Conservation (phyloP, 257 asterid species). For the Thymus quinquecostatus region DNA sequence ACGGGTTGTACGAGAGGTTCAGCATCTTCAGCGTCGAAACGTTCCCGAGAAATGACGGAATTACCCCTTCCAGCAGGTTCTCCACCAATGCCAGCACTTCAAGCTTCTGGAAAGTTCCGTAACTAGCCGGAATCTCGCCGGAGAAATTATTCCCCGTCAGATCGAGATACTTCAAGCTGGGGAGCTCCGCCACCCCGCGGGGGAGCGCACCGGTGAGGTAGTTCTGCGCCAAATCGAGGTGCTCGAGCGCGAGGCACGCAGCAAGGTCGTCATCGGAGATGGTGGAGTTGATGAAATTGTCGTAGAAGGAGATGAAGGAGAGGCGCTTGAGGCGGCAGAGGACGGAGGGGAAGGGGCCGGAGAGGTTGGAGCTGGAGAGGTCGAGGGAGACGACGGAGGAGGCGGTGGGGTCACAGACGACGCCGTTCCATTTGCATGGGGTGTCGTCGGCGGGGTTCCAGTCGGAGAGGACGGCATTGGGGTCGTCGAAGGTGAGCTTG, state of each 20-base stretch:
- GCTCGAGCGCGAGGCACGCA: constrained; percentile 53
- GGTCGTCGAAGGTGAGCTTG: constrained; percentile 69
- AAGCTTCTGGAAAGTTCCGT: constrained; percentile 64
- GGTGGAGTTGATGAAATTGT: constrained; percentile 67
- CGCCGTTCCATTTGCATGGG: constrained; percentile 80
- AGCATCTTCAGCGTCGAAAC: constrained; percentile 66
- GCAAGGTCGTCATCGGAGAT: constrained; percentile 44
- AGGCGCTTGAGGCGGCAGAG: constrained; percentile 60
- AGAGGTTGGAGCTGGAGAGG: constrained; percentile 67
- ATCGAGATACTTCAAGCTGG: constrained; percentile 64
- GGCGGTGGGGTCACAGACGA: constrained; percentile 50
- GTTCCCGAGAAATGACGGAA: constrained; percentile 71
- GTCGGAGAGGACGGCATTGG: constrained; percentile 54
- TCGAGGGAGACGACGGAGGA: constrained; percentile 59
- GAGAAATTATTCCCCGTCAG: constrained; percentile 84
- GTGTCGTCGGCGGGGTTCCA: constrained; percentile 58
- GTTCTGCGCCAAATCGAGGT: constrained; percentile 78
- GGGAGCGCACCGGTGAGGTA: constrained; percentile 72
- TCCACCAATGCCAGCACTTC: constrained; percentile 77
- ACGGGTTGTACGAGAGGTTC: constrained; percentile 78
- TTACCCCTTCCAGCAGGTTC: constrained; percentile 64
- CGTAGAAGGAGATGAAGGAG: constrained; percentile 57
- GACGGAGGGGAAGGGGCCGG: constrained; percentile 71
- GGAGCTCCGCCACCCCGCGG: constrained; percentile 47
- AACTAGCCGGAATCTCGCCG: constrained; percentile 67